These are phyloP conservation scores for Arthrobotrys megalospora DNA, from an alignment of 2,329 filamentous ascomycete genomes.

Conservation along the genomic window DNA sequence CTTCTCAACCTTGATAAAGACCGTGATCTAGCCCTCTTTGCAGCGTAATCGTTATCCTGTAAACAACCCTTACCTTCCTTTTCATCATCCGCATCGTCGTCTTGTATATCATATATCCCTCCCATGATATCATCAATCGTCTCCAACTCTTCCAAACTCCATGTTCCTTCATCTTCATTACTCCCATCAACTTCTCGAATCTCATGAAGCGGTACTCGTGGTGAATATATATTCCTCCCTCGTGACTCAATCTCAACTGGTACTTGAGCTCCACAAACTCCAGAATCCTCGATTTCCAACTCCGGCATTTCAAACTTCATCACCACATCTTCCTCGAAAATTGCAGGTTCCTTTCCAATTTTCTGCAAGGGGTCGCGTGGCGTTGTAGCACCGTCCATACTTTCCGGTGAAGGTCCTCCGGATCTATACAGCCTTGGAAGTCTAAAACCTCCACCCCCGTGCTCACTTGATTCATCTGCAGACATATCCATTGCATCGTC, in stretches of 20 bases:
- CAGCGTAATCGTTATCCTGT: not conserved
- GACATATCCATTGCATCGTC: not conserved
- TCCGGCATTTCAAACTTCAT: not conserved
- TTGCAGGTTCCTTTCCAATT: not conserved
- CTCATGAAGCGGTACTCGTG: not conserved
- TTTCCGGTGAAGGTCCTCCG: constrained; percentile 4
- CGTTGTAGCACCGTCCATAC: not conserved
- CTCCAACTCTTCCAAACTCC: constrained; percentile 10
- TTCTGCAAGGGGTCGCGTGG: not conserved
- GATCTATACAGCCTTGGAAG: not conserved
- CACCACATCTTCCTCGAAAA: not conserved
- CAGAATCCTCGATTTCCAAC: not conserved
- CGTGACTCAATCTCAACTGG: not conserved
- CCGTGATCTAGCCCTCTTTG: constrained; percentile 4
- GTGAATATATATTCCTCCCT: not conserved
- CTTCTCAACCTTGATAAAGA: constrained; percentile 12
- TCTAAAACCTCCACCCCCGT: not conserved
- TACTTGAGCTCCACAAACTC: not conserved
- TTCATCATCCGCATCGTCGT: not conserved
- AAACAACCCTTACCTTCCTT: not conserved
- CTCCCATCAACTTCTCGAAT: not conserved
- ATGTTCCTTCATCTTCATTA: not conserved
- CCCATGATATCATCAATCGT: constrained; percentile 3
- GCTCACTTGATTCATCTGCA: not conserved
- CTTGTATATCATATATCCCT: not conserved